Base-by-base conservation (phyloP, 1,284 basidiomycete species). In the Gomphus bonarii region DNA sequence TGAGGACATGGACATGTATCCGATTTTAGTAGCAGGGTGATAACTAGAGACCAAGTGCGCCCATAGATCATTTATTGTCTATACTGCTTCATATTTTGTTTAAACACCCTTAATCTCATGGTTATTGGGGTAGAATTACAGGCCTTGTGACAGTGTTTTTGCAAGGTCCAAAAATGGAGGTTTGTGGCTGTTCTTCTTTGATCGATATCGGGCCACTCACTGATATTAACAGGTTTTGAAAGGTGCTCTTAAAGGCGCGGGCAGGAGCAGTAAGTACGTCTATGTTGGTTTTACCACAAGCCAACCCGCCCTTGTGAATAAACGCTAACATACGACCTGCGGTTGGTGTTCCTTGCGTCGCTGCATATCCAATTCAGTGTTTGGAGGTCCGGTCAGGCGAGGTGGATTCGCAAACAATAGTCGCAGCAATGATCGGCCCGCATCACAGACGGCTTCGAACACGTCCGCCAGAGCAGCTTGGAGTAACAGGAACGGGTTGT, bases 121-220 rank as follows among this genome's bases (percentile, higher is more conserved):
- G 77, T 4, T 74, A 75, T 51, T 76, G 74, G 61, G 79, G 80
- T 63, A 80, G 77, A 12, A 76, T 81, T 53, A 76, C 75, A 0
- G 78, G 78, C 1, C 67, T 80, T 2, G 72, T 79, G n/a, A 73
- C 66, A 14, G 78, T 80, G 62, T 77, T 79, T 0, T 58, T 75
- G 7, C 66, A 70, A 61, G 78, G 77, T 0, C 76, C 70, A 5
- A 72, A 75, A 68, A 74, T 77, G 62, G 75, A 75, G 62, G 75
- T 75, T 38, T 61, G 60, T 55, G 40, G 31, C 48, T 35, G 6
- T 44, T 22, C 22, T n/a, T 20, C 36, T 48, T 33, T 35, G 16
- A 10, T 42, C 35, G 25, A 43, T 46, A 9, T 11, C 16, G 9
- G 33, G 6, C 22, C n/a, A 38, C 25, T 31, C 38, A 40, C 50